phyloP scores from a whole-genome alignment of 495 filamentous ascomycete genomes.

The Aspergillus haitiensis region DNA sequence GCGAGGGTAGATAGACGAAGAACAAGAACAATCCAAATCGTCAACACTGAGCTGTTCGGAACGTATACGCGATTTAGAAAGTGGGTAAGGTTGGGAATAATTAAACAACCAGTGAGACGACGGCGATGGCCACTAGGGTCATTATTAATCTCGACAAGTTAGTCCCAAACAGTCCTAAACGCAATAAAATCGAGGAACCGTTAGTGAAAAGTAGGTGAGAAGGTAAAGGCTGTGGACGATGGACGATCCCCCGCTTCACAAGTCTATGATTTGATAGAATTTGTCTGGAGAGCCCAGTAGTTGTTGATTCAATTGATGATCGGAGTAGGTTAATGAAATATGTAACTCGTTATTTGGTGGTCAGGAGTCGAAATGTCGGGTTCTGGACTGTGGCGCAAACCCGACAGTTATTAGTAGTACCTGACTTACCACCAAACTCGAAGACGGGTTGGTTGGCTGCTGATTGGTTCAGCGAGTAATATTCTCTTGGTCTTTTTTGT shows the following conservation, averaged over 20 bases:
- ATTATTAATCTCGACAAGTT: conserved; percentile 5
- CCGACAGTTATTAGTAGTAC: no score
- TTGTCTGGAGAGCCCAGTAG: no score
- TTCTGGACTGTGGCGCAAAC: no score
- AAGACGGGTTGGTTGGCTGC: background rate
- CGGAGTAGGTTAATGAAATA: no score
- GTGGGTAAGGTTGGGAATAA: conserved; percentile 6
- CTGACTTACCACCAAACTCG: no score
- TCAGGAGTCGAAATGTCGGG: no score
- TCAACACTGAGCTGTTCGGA: conserved; percentile 1
- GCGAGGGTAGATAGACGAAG: background rate
- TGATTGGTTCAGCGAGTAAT: background rate
- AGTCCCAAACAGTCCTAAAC: background rate
- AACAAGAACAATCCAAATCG: no score
- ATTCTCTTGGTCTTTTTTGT: background rate
- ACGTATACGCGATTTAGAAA: conserved; percentile 17
- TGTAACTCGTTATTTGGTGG: no score
- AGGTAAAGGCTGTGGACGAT: no score
- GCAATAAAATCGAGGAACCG: background rate
- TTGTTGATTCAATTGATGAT: no score
- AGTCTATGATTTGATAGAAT: no score
- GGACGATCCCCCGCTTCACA: no score
- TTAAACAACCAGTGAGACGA: background rate
- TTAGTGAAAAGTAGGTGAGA: background rate
- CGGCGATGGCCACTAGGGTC: background rate